phyloP scores from a whole-genome alignment of 768 basidiomycete species.

The Leccinum broughii region DNA sequence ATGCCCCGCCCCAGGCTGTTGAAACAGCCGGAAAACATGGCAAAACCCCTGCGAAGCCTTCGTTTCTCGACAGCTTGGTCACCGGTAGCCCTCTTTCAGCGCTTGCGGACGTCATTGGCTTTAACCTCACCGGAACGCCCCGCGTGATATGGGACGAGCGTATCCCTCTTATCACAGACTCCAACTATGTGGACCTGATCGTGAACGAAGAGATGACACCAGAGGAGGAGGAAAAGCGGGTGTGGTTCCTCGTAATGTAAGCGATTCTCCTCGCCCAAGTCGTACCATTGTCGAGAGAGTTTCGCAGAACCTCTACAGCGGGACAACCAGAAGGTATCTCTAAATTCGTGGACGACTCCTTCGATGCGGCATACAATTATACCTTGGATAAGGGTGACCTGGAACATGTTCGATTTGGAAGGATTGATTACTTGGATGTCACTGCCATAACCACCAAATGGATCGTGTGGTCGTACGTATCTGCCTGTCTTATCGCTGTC shows the following conservation, averaged over 20 bases:
- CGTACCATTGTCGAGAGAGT: background rate
- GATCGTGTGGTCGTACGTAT: conserved; percentile 77
- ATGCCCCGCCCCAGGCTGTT: conserved; percentile 20
- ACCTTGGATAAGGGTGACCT: conserved; percentile 59
- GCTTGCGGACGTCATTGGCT: conserved; percentile 57
- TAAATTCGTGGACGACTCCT: conserved; percentile 66
- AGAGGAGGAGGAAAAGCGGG: conserved; percentile 64
- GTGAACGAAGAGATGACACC: conserved; percentile 65
- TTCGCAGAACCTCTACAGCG: conserved; percentile 56
- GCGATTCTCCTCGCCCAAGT: conserved; percentile 25
- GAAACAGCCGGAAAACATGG: conserved; percentile 27
- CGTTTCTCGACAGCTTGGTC: conserved; percentile 41
- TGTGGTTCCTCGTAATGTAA: conserved; percentile 81
- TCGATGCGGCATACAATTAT: conserved; percentile 73
- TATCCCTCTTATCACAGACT: conserved; percentile 78
- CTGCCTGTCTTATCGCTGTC: background rate
- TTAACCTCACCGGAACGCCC: conserved; percentile 64
- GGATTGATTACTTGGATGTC: conserved; percentile 87
- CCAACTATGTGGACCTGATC: conserved; percentile 72
- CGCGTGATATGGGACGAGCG: conserved; percentile 63
- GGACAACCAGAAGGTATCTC: conserved; percentile 65
- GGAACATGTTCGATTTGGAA: conserved; percentile 75
- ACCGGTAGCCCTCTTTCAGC: conserved; percentile 53
- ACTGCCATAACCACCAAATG: conserved; percentile 84
- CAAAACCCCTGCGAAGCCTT: conserved; percentile 15